These are phyloP conservation scores for Leccinum disarticulatum DNA, from an alignment of 768 basidiomycete species.

Conservation along the genomic window DNA sequence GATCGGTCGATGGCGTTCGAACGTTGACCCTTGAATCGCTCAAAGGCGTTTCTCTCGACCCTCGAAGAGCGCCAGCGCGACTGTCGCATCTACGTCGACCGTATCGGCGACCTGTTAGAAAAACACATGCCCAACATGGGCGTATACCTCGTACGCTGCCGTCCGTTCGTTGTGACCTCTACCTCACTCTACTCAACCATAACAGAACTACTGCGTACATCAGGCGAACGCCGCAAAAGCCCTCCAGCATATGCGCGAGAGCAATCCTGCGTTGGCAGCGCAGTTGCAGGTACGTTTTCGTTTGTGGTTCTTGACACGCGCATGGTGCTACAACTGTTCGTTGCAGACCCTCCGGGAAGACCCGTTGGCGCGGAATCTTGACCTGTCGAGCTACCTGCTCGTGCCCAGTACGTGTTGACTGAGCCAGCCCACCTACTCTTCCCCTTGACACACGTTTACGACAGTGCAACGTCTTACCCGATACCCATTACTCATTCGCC, in stretches of 20 bases:
- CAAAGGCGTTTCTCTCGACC: conserved; percentile 76
- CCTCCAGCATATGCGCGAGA: conserved; percentile 69
- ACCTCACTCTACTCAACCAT: not conserved
- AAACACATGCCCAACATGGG: conserved; percentile 74
- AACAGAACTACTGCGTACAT: conserved; percentile 47
- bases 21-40: not conserved
- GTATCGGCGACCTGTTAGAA: conserved; percentile 81
- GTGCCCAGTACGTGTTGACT: conserved; percentile 68
- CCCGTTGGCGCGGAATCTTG: conserved; percentile 74
- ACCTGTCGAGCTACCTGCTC: conserved; percentile 87
- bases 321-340: not conserved
- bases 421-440: not conserved
- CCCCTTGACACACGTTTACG: not conserved
- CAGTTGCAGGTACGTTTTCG: conserved; percentile 60
- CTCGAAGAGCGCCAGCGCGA: conserved; percentile 91
- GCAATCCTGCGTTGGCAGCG: conserved; percentile 59
- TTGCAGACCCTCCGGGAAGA: conserved; percentile 72
- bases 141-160: conserved; percentile 66
- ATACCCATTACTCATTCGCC: conserved; percentile 87
- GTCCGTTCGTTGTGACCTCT: not conserved
- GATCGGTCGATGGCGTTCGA: not conserved
- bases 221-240: conserved; percentile 77
- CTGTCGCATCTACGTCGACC: conserved; percentile 88
- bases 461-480: conserved; percentile 94
- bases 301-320: not conserved